Conservation (phyloP, 129 eudicot genomes). For the Lactuca saligna region DNA sequence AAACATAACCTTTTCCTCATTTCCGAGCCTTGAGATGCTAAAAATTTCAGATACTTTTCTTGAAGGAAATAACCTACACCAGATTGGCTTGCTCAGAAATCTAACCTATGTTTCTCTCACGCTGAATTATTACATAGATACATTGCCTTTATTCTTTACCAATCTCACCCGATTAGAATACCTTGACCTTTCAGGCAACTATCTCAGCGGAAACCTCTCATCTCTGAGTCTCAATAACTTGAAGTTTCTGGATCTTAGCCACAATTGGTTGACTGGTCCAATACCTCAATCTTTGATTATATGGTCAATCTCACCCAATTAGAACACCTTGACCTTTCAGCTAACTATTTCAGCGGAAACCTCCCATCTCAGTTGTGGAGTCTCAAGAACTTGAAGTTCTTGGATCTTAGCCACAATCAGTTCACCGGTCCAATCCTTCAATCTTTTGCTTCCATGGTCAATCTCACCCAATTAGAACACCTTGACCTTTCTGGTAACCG, state of each 20-base stretch:
- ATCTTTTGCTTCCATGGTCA: constrained; percentile 22
- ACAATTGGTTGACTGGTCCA: too few relatives aligned
- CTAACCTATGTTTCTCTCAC: background rate
- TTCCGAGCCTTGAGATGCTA: constrained; percentile 17
- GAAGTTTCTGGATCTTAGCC: too few relatives aligned
- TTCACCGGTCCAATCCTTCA: constrained; percentile 25
- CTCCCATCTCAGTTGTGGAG: background rate
- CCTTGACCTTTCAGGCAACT: too few relatives aligned
- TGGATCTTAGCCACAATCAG: constrained; percentile 3
- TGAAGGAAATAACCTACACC: constrained; percentile 10
- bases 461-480: too few relatives aligned
- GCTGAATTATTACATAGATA: background rate
- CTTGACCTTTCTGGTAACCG: background rate
- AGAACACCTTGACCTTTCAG: background rate
- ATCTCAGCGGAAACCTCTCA: too few relatives aligned
- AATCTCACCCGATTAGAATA: constrained; percentile 12
- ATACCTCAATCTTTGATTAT: too few relatives aligned
- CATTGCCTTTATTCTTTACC: constrained; percentile 13
- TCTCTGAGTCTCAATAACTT: background rate
- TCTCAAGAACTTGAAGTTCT: background rate
- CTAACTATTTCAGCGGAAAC: too few relatives aligned
- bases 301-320: background rate
- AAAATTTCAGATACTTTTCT: background rate
- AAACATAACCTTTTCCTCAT: constrained; percentile 10
- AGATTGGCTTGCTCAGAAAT: constrained; percentile 11